Conservation (phyloP, 2,329 filamentous ascomycete species). For the Coniochaeta sp. region DNA sequence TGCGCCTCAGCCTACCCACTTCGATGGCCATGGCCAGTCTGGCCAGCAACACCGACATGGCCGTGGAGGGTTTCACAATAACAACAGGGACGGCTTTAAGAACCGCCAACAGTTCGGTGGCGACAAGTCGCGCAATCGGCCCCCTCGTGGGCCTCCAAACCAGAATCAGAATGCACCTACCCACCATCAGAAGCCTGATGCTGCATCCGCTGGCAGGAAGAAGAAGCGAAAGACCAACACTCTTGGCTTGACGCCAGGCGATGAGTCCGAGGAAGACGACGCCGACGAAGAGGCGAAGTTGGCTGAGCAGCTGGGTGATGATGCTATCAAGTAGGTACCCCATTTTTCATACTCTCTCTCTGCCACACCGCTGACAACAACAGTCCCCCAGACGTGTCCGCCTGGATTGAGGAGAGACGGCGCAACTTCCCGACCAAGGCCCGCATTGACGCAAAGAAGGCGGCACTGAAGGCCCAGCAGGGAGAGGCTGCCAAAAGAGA, state of each 20-base stretch:
- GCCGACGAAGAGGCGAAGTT: constrained; percentile 62
- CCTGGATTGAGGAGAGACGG: constrained; percentile 75
- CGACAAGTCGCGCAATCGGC: constrained; percentile 29
- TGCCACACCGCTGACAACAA: constrained; percentile 7
- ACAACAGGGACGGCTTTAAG: constrained; percentile 18
- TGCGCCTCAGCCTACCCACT: constrained; percentile 14
- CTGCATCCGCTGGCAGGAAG: constrained; percentile 48
- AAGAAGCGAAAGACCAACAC: constrained; percentile 69
- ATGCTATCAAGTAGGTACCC: constrained; percentile 51
- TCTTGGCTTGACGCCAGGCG: constrained; percentile 62
- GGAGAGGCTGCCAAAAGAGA: constrained; percentile 50
- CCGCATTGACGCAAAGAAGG: constrained; percentile 58
- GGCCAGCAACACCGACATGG: constrained; percentile 28
- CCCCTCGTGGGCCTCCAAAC: constrained; percentile 19
- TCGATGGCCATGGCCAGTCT: constrained; percentile 23
- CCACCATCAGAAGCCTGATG: constrained; percentile 44
- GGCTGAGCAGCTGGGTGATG: constrained; percentile 46
- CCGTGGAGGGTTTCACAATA: constrained; percentile 30
- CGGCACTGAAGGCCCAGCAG: constrained; percentile 33
- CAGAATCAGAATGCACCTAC: constrained; percentile 17
- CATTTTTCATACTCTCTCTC: neutral
- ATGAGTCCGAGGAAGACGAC: constrained; percentile 60
- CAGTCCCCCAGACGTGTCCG: constrained; percentile 62
- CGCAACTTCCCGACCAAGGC: constrained; percentile 74
- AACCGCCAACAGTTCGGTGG: constrained; percentile 28